Evolutionary conservation across 2,329 filamentous ascomycete species (phyloP).

Genomic region (Herpotrichia juniperi): DNA sequence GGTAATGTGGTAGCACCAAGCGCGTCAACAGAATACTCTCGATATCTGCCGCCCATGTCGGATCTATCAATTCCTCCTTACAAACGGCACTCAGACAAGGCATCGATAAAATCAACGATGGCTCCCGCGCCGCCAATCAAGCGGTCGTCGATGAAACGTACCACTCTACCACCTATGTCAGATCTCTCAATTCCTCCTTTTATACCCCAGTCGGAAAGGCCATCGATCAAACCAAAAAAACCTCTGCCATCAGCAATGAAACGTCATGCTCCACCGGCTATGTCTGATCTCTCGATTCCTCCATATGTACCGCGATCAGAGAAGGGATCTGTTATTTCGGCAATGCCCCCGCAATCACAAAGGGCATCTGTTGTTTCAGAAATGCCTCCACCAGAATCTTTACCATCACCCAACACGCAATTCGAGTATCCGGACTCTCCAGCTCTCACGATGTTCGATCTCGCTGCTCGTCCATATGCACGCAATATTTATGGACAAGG

Average conservation of each 20-base stretch:
- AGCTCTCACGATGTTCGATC: constrained; percentile 8
- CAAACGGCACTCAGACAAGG: constrained; percentile 1
- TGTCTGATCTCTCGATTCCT: constrained; percentile 1
- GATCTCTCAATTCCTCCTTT: not conserved
- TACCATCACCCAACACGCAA: constrained; percentile 10
- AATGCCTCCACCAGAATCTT: constrained; percentile 8
- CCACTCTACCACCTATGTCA: no score
- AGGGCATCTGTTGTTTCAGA: constrained; percentile 19
- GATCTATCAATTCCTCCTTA: not conserved
- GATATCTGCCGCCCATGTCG: constrained; percentile 13
- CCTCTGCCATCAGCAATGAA: not conserved
- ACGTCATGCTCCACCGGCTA: not conserved
- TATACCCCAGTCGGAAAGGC: not conserved
- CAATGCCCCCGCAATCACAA: not conserved
- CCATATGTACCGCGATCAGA: constrained; percentile 1
- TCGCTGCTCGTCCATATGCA: constrained; percentile 17
- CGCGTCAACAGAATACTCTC: no score
- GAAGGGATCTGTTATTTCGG: not conserved
- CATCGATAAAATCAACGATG: not conserved
- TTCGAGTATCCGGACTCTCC: constrained; percentile 13
- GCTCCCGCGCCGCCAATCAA: not conserved
- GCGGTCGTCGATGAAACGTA: not conserved
- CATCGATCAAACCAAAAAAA: not conserved
- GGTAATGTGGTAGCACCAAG: no score
- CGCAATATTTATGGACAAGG: constrained; percentile 36